Conservation (phyloP, 2,329 filamentous ascomycete genomes). For the Emmonsiellopsis sp. region DNA sequence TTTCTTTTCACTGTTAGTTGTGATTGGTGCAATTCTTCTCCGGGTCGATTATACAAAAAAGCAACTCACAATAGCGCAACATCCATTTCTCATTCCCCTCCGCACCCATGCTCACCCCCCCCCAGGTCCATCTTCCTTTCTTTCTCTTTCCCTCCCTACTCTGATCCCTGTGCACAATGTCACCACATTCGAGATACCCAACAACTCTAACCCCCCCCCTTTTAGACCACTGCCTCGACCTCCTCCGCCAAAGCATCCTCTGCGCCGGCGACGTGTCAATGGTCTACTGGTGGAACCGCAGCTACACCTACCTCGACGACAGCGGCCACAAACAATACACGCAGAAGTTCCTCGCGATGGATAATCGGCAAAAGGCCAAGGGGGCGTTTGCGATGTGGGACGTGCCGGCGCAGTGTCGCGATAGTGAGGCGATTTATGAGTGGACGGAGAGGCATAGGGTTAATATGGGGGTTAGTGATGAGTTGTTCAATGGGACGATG, state of each 20-base stretch:
- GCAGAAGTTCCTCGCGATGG: conserved; percentile 7
- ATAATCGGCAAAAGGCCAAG: conserved; percentile 1
- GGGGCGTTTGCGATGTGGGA: conserved; percentile 9
- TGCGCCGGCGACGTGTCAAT: conserved; percentile 9
- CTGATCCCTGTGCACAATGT: background rate
- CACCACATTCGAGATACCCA: background rate
- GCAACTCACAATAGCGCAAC: background rate
- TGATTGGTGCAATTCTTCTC: background rate
- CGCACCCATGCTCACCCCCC: background rate
- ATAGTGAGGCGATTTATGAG: conserved; percentile 7
- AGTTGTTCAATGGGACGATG: background rate
- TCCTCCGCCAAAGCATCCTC: conserved; percentile 12
- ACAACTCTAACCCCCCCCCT: background rate
- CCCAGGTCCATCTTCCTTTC: background rate
- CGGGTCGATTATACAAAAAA: background rate
- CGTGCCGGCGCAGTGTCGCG: conserved; percentile 8
- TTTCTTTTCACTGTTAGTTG: background rate
- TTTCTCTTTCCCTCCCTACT: background rate
- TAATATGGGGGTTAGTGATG: background rate
- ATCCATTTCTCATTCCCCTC: too few species aligned
- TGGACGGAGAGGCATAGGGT: conserved; percentile 6
- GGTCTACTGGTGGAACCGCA: conserved; percentile 11
- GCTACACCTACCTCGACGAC: conserved; percentile 6
- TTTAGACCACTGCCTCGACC: conserved; percentile 12
- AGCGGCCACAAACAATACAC: conserved; percentile 6